Evolutionary conservation across 441 rosid genomes (phyloP), one percentile per base, ranked within the genome.

Genomic region (Cnidoscolus chayamansa): DNA sequence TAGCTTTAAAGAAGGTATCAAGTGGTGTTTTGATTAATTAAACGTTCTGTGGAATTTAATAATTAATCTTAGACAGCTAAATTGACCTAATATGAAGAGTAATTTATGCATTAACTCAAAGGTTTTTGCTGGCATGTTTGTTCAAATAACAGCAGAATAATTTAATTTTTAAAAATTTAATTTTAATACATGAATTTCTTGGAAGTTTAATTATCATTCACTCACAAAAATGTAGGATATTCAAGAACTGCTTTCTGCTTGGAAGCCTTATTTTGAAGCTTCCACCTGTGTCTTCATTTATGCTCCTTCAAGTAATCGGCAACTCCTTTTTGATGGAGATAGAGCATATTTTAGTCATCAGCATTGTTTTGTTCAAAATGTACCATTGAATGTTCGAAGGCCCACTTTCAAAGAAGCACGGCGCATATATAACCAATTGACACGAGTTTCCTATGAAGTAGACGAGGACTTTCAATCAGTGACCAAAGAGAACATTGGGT

Each of bases 261-360:
- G 99, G 99, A 91, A 95, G 85, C 85, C 88, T 72, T 91, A 93
- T 84, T 93, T 95, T 84, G 94, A 91, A 74, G 91, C 88, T 67
- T 82, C 91, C 67, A 56, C 89, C 47, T 84, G 85, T 82, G 86
- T 95, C 79, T 93, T 85, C 72, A 73, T 95, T 55, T 84, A 90
- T 74, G 98, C 98, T 71, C 91, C 98, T 76, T 92, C 97, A 78
- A 89, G 86, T 77, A 92, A 89, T 72, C 90, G 86, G 69, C 93
- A 85, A 20, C 80, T 95, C 76, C 83, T 95, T 69, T 90, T 85
- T 72, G 81, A 73, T 82, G 98, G 90, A 56, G 87, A 87, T 74
- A 91, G 85, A 80, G 87, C 89, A 15, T 83, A 76, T 81, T 92
- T 95, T 80, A 86, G 90, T 80, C 81, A 76, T 79, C 90, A 80